These are phyloP conservation scores for Podosphaera aphanis DNA, from an alignment of 2,329 filamentous ascomycete species.

Conservation along the genomic window DNA sequence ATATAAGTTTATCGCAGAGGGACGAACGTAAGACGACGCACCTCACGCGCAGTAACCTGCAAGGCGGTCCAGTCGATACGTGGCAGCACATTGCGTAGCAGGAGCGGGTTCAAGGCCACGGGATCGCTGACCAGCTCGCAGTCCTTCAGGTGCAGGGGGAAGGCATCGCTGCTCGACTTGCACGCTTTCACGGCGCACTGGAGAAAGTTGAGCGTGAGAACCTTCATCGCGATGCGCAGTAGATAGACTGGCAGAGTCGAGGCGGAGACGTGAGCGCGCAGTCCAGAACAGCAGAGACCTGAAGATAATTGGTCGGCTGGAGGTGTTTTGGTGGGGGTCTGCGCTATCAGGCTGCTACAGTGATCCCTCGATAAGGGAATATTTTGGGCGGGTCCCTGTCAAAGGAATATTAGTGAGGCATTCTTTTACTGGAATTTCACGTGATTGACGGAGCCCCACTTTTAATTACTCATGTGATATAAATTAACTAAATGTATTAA, in stretches of 20 bases:
- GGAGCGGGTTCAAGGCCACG: constrained; percentile 54
- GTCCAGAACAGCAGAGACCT: no score
- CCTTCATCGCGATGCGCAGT: constrained; percentile 42
- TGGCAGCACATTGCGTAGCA: constrained; percentile 66
- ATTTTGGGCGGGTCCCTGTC: no score
- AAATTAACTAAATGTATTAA: no score
- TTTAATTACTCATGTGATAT: no score
- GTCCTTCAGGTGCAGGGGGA: constrained; percentile 79
- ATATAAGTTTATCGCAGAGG: background rate
- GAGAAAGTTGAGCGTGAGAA: constrained; percentile 87
- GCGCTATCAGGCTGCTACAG: no score
- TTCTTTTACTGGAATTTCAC: no score
- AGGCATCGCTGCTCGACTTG: constrained; percentile 57
- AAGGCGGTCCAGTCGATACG: constrained; percentile 76
- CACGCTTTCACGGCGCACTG: constrained; percentile 91
- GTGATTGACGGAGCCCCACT: no score
- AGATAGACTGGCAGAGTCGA: background rate
- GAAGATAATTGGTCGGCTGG: no score
- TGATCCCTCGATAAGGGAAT: no score
- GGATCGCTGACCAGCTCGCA: constrained; percentile 74
- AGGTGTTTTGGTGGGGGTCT: no score
- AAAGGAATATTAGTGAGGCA: no score
- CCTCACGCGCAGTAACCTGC: constrained; percentile 51
- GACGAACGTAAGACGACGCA: constrained; percentile 16
- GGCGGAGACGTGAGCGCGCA: background rate